Evolutionary conservation across 345 rosid species (phyloP).

Genomic region (Populus alba): DNA sequence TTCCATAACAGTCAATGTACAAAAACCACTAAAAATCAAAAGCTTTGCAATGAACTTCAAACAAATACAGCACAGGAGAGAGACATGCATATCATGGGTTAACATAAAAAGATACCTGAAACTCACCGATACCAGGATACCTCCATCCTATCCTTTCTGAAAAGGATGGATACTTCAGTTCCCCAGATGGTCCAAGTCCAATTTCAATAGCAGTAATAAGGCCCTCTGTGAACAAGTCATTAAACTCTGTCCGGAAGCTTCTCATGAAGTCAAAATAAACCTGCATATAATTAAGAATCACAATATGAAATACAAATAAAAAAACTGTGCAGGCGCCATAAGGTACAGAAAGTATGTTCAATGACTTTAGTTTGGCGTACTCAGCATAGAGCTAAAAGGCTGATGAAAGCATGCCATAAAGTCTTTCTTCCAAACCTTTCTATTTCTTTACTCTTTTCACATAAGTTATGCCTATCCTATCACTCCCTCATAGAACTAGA

Average conservation of each 20-base stretch:
- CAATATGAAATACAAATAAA: constrained; percentile 7
- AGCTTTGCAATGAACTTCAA: background rate
- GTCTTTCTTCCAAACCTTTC: background rate
- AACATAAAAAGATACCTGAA: constrained; percentile 71
- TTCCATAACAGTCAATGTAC: background rate
- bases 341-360: background rate
- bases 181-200: constrained; percentile 92
- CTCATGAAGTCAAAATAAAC: constrained; percentile 98
- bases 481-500: background rate
- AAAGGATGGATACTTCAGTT: constrained; percentile 81
- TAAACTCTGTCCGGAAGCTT: constrained; percentile 89
- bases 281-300: constrained; percentile 33
- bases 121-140: constrained; percentile 95
- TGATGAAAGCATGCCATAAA: background rate
- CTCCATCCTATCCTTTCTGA: constrained; percentile 89
- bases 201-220: constrained; percentile 71
- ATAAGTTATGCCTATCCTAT: background rate
- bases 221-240: constrained; percentile 70
- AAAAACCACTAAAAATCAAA: background rate
- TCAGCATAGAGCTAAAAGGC: background rate
- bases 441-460: background rate
- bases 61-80: background rate
- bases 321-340: background rate
- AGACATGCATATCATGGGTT: background rate
- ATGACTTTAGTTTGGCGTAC: background rate